Percentiles rank a stretch among this genome's conserved stretches.
phyloP scores from a whole-genome alignment of 208 protist genomes.

The Spongospora subterranea region DNA sequence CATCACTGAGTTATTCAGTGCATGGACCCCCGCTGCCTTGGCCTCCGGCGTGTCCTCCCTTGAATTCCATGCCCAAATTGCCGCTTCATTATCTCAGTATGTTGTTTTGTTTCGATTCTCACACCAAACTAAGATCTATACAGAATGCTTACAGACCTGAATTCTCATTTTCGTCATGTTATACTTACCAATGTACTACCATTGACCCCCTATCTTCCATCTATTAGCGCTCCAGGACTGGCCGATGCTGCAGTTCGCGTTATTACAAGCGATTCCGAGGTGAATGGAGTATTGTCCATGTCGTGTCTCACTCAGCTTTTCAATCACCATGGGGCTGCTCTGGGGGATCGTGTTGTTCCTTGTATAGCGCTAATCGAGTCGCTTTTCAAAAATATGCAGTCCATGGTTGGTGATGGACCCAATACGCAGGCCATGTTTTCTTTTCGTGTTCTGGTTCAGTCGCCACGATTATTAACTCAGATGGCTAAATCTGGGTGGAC shows the following conservation, averaged over 20 bases:
- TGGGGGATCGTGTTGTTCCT: too few species aligned
- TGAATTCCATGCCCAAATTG: neutral
- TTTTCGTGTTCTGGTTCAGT: neutral
- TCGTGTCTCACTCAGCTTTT: neutral
- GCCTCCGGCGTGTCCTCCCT: neutral
- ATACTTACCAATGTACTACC: neutral
- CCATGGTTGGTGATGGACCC: too few species aligned
- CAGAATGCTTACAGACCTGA: neutral
- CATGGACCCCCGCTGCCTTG: neutral
- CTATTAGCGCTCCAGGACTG: neutral
- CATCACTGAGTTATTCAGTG: too few species aligned
- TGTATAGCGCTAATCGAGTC: too few species aligned
- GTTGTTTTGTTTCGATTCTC: neutral
- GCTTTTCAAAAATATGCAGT: too few species aligned
- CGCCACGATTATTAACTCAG: neutral
- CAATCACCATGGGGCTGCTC: neutral
- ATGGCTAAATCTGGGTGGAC: neutral
- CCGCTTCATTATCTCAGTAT: neutral
- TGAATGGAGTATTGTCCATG: neutral
- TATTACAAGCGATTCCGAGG: neutral
- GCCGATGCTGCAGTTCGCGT: neutral
- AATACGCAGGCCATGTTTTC: too few species aligned
- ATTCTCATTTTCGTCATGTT: neutral
- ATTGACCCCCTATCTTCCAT: neutral
- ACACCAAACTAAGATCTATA: neutral